Base-by-base conservation (phyloP, 305 asterid species). In the Fraxinus paxiana region DNA sequence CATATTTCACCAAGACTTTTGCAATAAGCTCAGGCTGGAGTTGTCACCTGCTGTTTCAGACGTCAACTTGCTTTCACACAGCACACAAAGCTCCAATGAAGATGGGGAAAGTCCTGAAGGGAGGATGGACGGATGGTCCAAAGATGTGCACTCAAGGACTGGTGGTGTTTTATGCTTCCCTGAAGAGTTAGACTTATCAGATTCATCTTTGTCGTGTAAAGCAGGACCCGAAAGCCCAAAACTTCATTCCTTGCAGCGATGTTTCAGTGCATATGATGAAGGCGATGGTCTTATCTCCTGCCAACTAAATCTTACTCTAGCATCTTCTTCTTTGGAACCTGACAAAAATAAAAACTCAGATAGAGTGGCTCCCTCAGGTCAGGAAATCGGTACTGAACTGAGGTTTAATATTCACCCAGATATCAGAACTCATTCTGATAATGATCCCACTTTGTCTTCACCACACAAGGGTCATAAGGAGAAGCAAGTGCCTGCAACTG, bases 1-100 rank as follows among this genome's bases (percentile, higher is more conserved):
- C 73, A 37, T 79, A 79, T 82, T 83, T 41, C 85, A 86, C 20
- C 92, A 86, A 78, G 92, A 94, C 61, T 87, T 92, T 28, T 86
- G 91, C 82, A 87, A 91, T 82, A 90, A 90, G 86, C 98, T 90
- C 76, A 91, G 92, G 83, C 92, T 92, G 73, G 99, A 94, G 87
- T 79, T 93, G 72, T 90, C 97, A 43, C 88, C 97, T 5, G 86
- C 94, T 73, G 92, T 92, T 84, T 90, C 98, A 2, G 98, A 91
- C 83, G 86, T 87, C 81, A 91, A 93, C 87, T 82, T 88, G 84
- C 87, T 89, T 78, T 92, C 97, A 6, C 90, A 84, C 20, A 92
- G 98, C 92, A 89, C 97, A 0, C 97, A 90, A 75, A 93, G 98
- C 87, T 93, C 98, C 51, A 91, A 92, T 34, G 97, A 91, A 72